Evolutionary conservation across 2,329 filamentous ascomycete genomes (phyloP).

Genomic region (Microsporum ferrugineum): DNA sequence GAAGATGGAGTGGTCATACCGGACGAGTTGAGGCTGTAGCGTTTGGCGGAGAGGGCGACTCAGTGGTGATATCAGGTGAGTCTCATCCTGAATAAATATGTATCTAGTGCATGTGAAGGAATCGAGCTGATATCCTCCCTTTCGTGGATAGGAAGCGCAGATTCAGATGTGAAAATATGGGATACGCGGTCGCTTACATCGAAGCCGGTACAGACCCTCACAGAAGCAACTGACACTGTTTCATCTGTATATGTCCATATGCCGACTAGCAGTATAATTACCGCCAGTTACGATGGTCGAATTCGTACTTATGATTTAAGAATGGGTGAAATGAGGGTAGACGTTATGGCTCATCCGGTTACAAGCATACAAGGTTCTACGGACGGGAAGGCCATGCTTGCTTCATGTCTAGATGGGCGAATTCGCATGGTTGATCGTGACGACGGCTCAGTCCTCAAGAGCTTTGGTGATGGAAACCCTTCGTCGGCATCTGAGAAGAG

Average conservation of each 20-base stretch:
- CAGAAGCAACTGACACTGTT: conserved; percentile 33
- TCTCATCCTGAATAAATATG: background rate
- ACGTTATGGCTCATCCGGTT: conserved; percentile 57
- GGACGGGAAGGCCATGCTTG: conserved; percentile 63
- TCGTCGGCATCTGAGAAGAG: background rate
- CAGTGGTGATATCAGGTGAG: conserved; percentile 56
- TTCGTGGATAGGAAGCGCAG: conserved; percentile 28
- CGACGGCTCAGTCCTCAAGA: conserved; percentile 60
- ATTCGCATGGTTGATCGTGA: conserved; percentile 70
- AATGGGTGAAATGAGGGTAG: conserved; percentile 57
- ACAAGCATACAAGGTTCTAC: conserved; percentile 61
- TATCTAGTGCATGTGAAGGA: background rate
- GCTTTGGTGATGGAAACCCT: conserved; percentile 44
- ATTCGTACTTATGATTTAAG: conserved; percentile 73
- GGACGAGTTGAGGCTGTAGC: conserved; percentile 65
- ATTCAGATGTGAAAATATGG: conserved; percentile 35
- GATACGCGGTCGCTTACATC: conserved; percentile 30
- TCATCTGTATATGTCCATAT: conserved; percentile 31
- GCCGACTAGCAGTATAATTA: conserved; percentile 45
- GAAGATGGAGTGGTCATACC: conserved; percentile 61
- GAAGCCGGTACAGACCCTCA: conserved; percentile 34
- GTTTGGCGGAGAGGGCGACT: conserved; percentile 66
- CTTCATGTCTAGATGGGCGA: conserved; percentile 63
- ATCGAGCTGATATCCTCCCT: background rate
- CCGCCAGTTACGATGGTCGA: conserved; percentile 73